Base-by-base conservation (phyloP, 2,329 filamentous ascomycete species). In the Proliferodiscus dingleyae region DNA sequence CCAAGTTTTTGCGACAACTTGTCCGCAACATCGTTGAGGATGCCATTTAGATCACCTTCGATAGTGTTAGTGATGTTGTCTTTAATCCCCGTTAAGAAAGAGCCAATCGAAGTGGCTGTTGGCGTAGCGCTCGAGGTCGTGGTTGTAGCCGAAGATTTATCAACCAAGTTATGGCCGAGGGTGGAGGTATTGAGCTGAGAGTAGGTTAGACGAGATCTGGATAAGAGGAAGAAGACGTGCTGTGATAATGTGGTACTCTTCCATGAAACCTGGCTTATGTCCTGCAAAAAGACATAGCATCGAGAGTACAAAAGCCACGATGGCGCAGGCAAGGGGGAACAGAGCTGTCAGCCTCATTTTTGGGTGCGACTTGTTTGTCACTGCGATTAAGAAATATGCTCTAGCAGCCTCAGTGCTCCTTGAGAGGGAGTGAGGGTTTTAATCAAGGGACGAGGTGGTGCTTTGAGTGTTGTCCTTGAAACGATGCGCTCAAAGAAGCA, bases 201-300 rank as follows among this genome's bases (percentile, higher is more conserved):
- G 49, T 19, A 22, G 32, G 26, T 49, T 45, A 46, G 41, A 24
- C 21, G 26, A 34, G 28, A 5, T 26, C 34, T 30, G 18, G 2
- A 3, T 16, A 11, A 32, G 23, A 41, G 34, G 21, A 38, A 13
- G 13, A 24, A 41, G 22, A 56, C 69, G 30, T 62, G 79, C 76
- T 3, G 75, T 80, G 29, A 83, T 59, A 24, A 83, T 65, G 47
- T 77, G 67, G 49, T 74, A 78, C 43, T 74, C 67, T 50, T 80
- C 71, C 63, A 84, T 71, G 54, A 81, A 73, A 13, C 66, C 68
- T 41, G 66, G 67, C 55, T 75, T 78, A 29, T 73, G 70, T 29
- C 80, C 80, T 1, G 80, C 79, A 54, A 81, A 81, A 47, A 84
- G 68, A 58, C 74, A 80, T 7, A 83, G 67, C 54, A 83, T 71